These are phyloP conservation scores for Termitomyces sp. DNA, from an alignment of 768 basidiomycete species.

Conservation along the genomic window DNA sequence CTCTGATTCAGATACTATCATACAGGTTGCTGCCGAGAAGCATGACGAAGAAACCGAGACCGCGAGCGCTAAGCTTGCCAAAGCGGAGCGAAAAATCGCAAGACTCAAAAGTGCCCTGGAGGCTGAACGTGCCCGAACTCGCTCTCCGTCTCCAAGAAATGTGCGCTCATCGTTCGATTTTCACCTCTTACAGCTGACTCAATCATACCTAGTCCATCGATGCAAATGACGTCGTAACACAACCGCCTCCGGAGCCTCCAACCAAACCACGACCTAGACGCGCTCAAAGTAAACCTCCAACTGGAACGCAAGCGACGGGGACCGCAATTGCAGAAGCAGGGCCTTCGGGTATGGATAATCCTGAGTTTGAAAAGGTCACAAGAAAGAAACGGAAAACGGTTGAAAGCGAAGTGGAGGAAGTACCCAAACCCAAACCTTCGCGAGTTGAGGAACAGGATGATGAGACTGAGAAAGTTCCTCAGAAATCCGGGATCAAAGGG, in stretches of 20 bases:
- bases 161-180: conserved; percentile 4
- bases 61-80: conserved; percentile 25
- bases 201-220: neutral
- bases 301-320: neutral
- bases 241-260: conserved; percentile 3
- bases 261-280: conserved; percentile 7
- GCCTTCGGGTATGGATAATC: conserved; percentile 3
- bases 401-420: conserved; percentile 15
- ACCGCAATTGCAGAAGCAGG: conserved; percentile 7
- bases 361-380: neutral
- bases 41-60: conserved; percentile 30
- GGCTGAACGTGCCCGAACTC: conserved; percentile 27
- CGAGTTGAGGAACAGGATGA: conserved; percentile 12
- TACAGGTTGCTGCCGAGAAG: conserved; percentile 32
- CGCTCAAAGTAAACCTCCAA: neutral
- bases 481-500: conserved; percentile 19
- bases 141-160: conserved; percentile 20
- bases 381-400: conserved; percentile 6
- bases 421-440: conserved; percentile 13
- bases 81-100: conserved; percentile 35
- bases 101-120: conserved; percentile 41
- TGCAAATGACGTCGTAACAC: conserved; percentile 1
- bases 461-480: conserved; percentile 13
- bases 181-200: neutral
- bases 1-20: neutral